phyloP scores from a whole-genome alignment of 2,329 filamentous ascomycete genomes.

The Ascomycota sp. region DNA sequence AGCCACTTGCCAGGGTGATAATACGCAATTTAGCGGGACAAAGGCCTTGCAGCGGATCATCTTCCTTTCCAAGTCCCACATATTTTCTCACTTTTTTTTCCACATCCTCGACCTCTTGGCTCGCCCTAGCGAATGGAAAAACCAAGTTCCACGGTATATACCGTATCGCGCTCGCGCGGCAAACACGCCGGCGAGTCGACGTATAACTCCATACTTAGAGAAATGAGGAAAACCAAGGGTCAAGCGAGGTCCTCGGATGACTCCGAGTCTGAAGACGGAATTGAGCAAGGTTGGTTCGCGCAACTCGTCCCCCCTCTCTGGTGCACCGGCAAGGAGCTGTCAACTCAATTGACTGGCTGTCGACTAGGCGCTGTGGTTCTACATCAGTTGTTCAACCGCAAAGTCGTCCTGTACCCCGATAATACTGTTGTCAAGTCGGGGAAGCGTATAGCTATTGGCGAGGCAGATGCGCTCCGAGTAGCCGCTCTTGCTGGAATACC shows the following conservation, averaged over 20 bases:
- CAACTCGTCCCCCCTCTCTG: too few species aligned
- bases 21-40: too few species aligned
- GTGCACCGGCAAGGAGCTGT: neutral
- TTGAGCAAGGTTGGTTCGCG: constrained; percentile 5
- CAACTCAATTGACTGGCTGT: constrained; percentile 1
- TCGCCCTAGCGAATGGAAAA: too few species aligned
- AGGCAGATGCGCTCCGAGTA: constrained; percentile 8
- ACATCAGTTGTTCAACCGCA: constrained; percentile 5
- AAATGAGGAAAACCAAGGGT: constrained; percentile 4
- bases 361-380: constrained; percentile 5
- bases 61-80: too few species aligned
- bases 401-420: constrained; percentile 5
- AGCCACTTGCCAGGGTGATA: too few species aligned
- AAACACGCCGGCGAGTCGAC: constrained; percentile 4
- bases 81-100: too few species aligned
- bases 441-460: constrained; percentile 5
- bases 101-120: too few species aligned
- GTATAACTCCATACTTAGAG: constrained; percentile 3
- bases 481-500: constrained; percentile 5
- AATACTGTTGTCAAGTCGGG: constrained; percentile 9
- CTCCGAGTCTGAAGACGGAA: constrained; percentile 6
- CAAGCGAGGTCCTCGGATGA: constrained; percentile 6
- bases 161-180: constrained; percentile 4
- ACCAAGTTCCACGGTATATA: too few species aligned
- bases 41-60: too few species aligned